Evolutionary conservation across 2,329 filamentous ascomycete genomes (phyloP).

Genomic region (Septoria petroselini): DNA sequence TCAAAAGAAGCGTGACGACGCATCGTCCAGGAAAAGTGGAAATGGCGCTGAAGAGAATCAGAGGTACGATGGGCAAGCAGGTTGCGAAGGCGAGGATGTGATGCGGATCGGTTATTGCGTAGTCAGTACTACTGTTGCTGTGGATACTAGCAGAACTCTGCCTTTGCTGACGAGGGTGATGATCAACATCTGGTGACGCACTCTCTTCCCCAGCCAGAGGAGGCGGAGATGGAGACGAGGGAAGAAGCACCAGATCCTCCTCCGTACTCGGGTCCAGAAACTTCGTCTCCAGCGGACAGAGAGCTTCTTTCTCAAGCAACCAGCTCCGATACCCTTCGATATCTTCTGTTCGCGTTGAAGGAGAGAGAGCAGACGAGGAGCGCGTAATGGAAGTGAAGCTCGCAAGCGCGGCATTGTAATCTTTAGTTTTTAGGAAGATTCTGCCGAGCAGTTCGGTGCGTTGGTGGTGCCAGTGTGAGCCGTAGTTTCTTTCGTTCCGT

Average conservation of each 20-base stretch:
- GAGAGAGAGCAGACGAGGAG: too few relatives aligned
- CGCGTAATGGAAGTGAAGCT: too few relatives aligned
- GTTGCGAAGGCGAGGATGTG: slow-evolving; percentile 14
- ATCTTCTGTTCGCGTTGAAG: slow-evolving; percentile 53
- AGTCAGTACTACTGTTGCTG: too few relatives aligned
- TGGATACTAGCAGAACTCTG: too few relatives aligned
- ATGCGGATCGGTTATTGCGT: slow-evolving; percentile 10
- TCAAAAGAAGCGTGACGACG: slow-evolving; percentile 41
- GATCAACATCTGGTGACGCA: too few relatives aligned
- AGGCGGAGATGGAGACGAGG: too few relatives aligned
- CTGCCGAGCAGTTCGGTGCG: slow-evolving; percentile 60
- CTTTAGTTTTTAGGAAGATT: slow-evolving; percentile 63
- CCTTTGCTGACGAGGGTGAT: too few relatives aligned
- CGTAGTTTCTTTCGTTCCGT: slow-evolving; percentile 54
- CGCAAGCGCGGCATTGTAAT: slow-evolving; percentile 63
- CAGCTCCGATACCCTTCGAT: slow-evolving; percentile 55
- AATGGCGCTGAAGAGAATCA: slow-evolving; percentile 45
- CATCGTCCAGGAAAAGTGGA: slow-evolving; percentile 43
- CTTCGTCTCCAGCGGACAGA: slow-evolving; percentile 58
- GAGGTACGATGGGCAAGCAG: slow-evolving; percentile 41
- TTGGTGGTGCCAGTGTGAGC: slow-evolving; percentile 58
- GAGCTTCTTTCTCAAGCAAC: slow-evolving; percentile 53
- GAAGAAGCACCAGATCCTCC: slow-evolving; percentile 53
- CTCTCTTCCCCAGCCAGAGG: too few relatives aligned
- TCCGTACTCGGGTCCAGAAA: slow-evolving; percentile 55